phyloP scores from a whole-genome alignment of 2,329 filamentous ascomycete species.

The Monosporascus cannonballus region DNA sequence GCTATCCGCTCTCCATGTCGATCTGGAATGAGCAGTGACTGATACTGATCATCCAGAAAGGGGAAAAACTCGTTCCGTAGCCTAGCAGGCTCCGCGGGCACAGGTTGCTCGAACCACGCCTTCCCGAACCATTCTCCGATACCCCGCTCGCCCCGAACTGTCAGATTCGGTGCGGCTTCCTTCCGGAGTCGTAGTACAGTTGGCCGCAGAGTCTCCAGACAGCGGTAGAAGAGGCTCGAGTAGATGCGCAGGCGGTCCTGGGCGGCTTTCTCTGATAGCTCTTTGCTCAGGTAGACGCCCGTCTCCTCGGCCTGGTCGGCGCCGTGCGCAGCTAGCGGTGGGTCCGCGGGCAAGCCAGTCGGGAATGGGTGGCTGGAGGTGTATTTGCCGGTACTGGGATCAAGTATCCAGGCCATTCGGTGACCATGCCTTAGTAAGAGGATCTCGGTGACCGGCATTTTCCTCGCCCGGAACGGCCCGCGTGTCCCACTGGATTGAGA shows the following conservation, averaged over 20 bases:
- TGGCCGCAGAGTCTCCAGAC: background rate
- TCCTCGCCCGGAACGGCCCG: background rate
- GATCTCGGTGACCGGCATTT: background rate
- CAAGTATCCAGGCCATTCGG: constrained; percentile 1
- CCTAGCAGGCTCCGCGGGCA: background rate
- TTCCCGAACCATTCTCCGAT: constrained; percentile 1
- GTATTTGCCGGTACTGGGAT: background rate
- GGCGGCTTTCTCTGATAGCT: background rate
- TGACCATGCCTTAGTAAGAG: constrained; percentile 1
- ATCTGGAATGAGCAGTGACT: background rate
- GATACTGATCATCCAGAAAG: background rate
- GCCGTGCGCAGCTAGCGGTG: background rate
- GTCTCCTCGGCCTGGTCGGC: background rate
- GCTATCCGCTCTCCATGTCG: background rate
- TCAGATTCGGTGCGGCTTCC: background rate
- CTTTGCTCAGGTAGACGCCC: background rate
- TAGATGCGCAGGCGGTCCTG: background rate
- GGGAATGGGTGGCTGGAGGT: background rate
- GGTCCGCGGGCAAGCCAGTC: background rate
- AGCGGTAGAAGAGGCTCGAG: constrained; percentile 1
- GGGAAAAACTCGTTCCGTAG: background rate
- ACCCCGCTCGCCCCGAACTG: background rate
- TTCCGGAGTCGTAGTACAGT: background rate
- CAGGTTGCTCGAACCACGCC: background rate
- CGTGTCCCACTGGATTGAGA: background rate